Conservation (phyloP, 176 grass and related monocot species). For the Pharus latifolius region DNA sequence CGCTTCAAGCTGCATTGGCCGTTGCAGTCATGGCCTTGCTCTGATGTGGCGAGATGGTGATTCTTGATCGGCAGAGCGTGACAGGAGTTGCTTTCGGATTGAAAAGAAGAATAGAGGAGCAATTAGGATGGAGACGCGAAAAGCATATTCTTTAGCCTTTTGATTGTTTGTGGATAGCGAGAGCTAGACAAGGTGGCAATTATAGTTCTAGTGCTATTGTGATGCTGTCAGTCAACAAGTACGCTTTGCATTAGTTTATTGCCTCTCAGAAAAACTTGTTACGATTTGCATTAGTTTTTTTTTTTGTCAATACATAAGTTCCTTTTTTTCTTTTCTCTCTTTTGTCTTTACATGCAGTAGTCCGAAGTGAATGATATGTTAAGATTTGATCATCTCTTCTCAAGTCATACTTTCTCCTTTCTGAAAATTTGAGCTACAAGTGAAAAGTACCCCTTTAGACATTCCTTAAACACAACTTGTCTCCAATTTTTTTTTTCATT, state of each 20-base stretch:
- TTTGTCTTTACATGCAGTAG: neutral
- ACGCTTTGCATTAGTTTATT: constrained; percentile 13
- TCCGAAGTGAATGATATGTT: neutral
- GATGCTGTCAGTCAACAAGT: neutral
- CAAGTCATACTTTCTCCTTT: neutral
- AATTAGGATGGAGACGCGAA: constrained; percentile 13
- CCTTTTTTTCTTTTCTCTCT: neutral
- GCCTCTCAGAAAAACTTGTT: neutral
- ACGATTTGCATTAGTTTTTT: neutral
- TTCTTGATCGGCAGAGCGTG: constrained; percentile 5
- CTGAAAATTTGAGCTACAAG: neutral
- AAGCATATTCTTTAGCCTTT: constrained; percentile 28
- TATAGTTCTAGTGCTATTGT: neutral
- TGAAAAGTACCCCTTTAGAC: neutral
- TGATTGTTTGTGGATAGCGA: constrained; percentile 32
- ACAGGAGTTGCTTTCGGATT: constrained; percentile 28
- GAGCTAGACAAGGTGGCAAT: neutral
- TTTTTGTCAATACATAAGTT: constrained; percentile 9
- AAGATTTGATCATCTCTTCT: neutral
- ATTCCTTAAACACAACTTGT: neutral
- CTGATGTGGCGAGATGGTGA: neutral
- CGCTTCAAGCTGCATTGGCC: constrained; percentile 16
- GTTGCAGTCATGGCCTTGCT: constrained; percentile 19
- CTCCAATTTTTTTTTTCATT: too few species aligned
- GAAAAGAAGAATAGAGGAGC: constrained; percentile 15